Conservation (phyloP, 345 rosid genomes). For the Isatis tinctoria region DNA sequence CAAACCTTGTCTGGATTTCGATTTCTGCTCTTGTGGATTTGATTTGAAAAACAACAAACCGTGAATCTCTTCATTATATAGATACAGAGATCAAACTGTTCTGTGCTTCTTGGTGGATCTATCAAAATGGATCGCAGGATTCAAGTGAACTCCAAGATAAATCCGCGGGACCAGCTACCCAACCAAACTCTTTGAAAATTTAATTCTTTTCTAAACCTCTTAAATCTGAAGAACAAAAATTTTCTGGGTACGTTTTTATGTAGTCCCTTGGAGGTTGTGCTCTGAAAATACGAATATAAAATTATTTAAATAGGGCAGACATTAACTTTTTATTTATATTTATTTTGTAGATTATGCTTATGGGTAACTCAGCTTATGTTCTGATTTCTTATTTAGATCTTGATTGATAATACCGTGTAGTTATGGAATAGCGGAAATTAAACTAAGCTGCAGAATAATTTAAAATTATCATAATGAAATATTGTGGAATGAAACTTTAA, state of each 20-base stretch:
- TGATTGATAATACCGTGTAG: not conserved
- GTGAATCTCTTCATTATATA: slow-evolving; percentile 36
- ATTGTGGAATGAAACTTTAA: too few species aligned
- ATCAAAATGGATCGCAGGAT: slow-evolving; percentile 10
- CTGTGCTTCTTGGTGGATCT: not conserved
- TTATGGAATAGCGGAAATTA: too few species aligned
- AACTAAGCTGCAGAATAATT: too few species aligned
- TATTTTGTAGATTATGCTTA: not conserved
- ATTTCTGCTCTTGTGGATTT: slow-evolving; percentile 5
- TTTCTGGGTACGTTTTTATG: not conserved
- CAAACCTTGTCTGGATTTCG: slow-evolving; percentile 23
- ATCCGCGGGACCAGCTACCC: slow-evolving; percentile 27
- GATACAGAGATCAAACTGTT: not conserved
- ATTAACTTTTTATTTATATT: not conserved
- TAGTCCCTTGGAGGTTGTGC: not conserved
- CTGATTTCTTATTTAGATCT: not conserved
- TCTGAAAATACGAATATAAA: not conserved
- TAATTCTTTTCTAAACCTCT: not conserved
- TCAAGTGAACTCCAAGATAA: slow-evolving; percentile 37
- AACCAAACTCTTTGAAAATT: slow-evolving; percentile 21
- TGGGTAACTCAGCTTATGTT: not conserved
- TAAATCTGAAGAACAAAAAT: slow-evolving; percentile 6
- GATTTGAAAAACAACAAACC: slow-evolving; percentile 19
- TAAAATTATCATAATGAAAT: too few species aligned
- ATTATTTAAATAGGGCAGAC: not conserved